Base-by-base conservation (phyloP, 192 early-diverging fungal genomes). In the Ambispora gerdemannii region DNA sequence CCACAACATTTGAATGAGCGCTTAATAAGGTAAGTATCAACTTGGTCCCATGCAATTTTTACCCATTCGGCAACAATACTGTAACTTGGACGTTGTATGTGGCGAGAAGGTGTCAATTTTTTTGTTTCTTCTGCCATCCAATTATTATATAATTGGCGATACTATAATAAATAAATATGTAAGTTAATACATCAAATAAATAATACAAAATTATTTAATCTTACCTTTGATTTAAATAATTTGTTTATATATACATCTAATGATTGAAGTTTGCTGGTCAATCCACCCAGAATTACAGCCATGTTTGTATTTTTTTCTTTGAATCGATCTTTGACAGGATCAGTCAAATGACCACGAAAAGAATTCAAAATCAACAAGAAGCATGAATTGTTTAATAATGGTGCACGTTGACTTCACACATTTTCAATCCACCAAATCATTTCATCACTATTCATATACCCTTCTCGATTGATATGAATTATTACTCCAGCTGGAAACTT, bases 211-310 rank as follows among this genome's bases (percentile, higher is more conserved):
- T 43, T 10, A 43, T 43, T 43, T 10, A 43, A 15, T 43, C 15
- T 6, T 30, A 50, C 50, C 30, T 67, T 67, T 33, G 7, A 13
- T 33, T 67, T 67, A 20, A 66, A 50, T 15, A 2, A 31, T 51
- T 66, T 66, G 34, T 66, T 66, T 19, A 66, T 51, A 11, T 8
- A 4, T 11, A 66, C 33, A 66, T 50, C 27, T 15, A 66, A 32
- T 51, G 24, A 25, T 66, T 50, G 49, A 1, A 66, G 64, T 51
- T 66, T 66, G 43, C 64, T 66, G 30, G 64, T 66, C 43, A 66
- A 65, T 50, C 33, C 2, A 31, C 34, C 49, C 1, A 49, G 64
- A 66, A 66, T 66, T 6, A 66, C 49, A 20, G 49, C 64, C 1
- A 66, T 6, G 50, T 50, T 13, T 11, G 28, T 66, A 19, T 66